Evolutionary conservation across 2,329 filamentous ascomycete species (phyloP), one percentile per base, ranked within the genome.

Genomic region (Orbilia javanica): DNA sequence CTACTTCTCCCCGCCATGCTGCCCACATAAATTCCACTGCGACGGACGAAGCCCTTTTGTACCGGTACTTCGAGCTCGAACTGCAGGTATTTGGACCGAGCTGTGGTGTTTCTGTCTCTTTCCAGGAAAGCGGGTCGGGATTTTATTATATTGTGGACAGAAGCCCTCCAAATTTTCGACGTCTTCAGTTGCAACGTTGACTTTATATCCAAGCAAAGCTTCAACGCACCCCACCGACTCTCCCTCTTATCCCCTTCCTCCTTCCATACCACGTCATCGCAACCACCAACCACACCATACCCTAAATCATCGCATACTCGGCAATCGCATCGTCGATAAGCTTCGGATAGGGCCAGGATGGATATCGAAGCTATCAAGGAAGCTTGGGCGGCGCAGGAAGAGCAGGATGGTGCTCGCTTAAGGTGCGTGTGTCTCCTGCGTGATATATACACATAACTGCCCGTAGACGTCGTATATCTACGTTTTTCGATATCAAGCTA

Each of bases 391-490:
- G 20, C 36, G 44, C 57, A 71, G 60, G 77, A 79, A 53, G 79
- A 80, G 44, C 73, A 55, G 31, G 79, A 80, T 64, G 78, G 79
- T 31, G 78, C 74, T 73, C 78, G 79, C 53, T 78, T 80, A 65
- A 79, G 78, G 78, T 79, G 77, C 36, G 52, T 60, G 27, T 60
- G 29, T 64, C 34, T 22, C 55, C 20, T 44, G 36, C 36, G 36
- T 69, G 20, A 70, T 57, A 65, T 68, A 63, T 44, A n/a, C n/a
- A n/a, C n/a, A 18, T 44, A 44, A 44, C n/a, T 22, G 29, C 15
- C 29, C 3, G 46, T 20, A 15, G 60, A 22, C 42, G 8, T 36
- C 10, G 2, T n/a, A 27, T 53, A 4, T 29, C 27, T 15, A 42
- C 25, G 3, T 57, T 20, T 36, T 27, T 15, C 20, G 2, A 11